A percentile compares a stretch with the other conserved stretches of the same genome.
Evolutionary conservation across 805 yeast genomes (phyloP).

Genomic region (Priceomyces fermenticarens): DNA sequence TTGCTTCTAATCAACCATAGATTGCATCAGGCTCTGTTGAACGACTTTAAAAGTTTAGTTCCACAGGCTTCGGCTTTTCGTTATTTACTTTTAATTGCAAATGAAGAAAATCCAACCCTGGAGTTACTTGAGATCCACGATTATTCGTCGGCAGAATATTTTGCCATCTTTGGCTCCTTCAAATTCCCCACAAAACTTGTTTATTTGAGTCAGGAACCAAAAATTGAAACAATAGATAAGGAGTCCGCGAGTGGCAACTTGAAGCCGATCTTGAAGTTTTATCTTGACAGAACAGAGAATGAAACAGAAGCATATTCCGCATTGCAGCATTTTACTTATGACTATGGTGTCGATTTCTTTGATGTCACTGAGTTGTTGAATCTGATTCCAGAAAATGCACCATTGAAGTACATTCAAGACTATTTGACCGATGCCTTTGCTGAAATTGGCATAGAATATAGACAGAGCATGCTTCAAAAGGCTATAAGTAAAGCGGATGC

Average conservation of each 20-base stretch:
- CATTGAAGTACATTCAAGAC: constrained; percentile 25
- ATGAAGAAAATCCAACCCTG: not conserved
- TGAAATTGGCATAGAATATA: constrained; percentile 16
- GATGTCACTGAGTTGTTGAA: constrained; percentile 23
- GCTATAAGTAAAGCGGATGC: constrained; percentile 28
- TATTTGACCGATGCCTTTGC: constrained; percentile 20
- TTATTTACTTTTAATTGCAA: not conserved
- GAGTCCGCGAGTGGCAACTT: constrained; percentile 10
- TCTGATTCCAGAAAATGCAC: constrained; percentile 28
- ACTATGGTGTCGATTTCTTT: constrained; percentile 19
- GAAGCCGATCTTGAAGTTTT: constrained; percentile 14
- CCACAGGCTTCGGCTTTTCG: constrained; percentile 2
- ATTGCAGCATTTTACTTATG: constrained; percentile 25
- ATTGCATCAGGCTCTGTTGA: not conserved
- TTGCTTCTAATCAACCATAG: constrained; percentile 14
- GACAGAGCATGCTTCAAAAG: constrained; percentile 20
- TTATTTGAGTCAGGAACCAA: constrained; percentile 9
- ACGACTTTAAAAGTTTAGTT: not conserved
- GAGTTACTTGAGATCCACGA: constrained; percentile 22
- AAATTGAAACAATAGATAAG: not conserved
- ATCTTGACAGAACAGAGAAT: constrained; percentile 9
- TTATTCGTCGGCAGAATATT: constrained; percentile 32
- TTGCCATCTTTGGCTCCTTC: constrained; percentile 18
- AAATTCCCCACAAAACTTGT: constrained; percentile 18
- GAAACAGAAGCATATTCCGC: constrained; percentile 11